phyloP scores from a whole-genome alignment of 805 yeast genomes.

The Millerozyma miso region DNA sequence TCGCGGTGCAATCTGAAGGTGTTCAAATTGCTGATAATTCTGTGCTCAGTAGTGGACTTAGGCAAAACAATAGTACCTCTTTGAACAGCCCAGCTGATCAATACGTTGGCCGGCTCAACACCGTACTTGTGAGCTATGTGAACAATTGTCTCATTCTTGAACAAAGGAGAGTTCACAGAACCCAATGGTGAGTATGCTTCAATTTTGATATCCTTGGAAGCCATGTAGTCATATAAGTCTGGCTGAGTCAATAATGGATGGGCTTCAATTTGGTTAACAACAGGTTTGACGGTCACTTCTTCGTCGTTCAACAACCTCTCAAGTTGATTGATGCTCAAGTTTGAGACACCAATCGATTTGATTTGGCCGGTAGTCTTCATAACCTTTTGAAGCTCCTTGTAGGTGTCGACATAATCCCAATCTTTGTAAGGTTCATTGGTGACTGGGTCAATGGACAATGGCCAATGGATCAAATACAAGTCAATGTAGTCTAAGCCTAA shows the following conservation, averaged over 20 bases:
- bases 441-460: constrained; percentile 33
- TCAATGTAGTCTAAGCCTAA: constrained; percentile 70
- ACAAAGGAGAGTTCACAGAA: constrained; percentile 22
- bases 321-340: constrained; percentile 42
- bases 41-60: constrained; percentile 19
- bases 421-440: constrained; percentile 9
- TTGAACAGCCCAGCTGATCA: constrained; percentile 26
- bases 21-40: constrained; percentile 24
- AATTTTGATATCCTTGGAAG: constrained; percentile 30
- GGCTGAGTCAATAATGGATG: constrained; percentile 48
- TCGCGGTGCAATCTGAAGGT: constrained; percentile 21
- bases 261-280: constrained; percentile 46
- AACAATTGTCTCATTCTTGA: constrained; percentile 15
- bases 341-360: constrained; percentile 56
- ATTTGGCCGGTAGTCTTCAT: constrained; percentile 19
- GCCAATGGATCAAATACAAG: constrained; percentile 76
- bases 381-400: constrained; percentile 34
- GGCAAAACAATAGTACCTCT: constrained; percentile 26
- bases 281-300: constrained; percentile 39
- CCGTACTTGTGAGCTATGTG: constrained; percentile 18
- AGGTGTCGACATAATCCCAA: constrained; percentile 20
- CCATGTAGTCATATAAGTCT: constrained; percentile 51
- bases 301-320: constrained; percentile 38
- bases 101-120: constrained; percentile 18
- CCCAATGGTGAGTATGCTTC: constrained; percentile 32